Evolutionary conservation across 495 filamentous ascomycete species (phyloP), one percentile per base, ranked within the genome.

Genomic region (Eremomyces bilateralis): DNA sequence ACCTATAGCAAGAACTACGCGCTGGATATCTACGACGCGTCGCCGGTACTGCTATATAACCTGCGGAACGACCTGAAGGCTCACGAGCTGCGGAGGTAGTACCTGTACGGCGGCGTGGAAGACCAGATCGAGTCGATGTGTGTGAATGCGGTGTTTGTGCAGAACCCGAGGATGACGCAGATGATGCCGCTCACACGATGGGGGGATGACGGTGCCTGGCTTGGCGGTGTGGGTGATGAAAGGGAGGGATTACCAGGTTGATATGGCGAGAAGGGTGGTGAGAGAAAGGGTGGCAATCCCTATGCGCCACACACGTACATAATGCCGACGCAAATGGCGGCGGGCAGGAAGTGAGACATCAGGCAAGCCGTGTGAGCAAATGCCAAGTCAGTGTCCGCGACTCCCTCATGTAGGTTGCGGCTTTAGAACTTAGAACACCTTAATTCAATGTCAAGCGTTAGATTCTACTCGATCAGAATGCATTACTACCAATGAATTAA

Each of bases 11-110:
- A 34, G 22, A 51, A 51, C 29, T 44, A 34, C 30, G 24, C 49
- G 2, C 33, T 41, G 6, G 50, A 51, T 21, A 46, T 53, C 27
- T 51, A 51, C 33, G 47, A 45, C 6, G 45, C 48, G 3, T 37
- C 49, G 10, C 48, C 48, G 4, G 35, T 42, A 27, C 41, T 53
- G 21, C 42, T 49, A 43, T 30, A 42, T 27, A 53, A 51, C 36
- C 41, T 53, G 28, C 15, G 27, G 15, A 51, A 47, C 31, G 50
- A 53, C 21, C 35, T 53, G 18, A 34, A 45, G 3, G 42, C 39
- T 15, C 32, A 43, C 16, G 45, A 51, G 42, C 15, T 17, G 18
- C 19, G 10, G 29, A 17, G 18, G 17, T 4, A 19, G 17, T 34
- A 31, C 24, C 32, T 28, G 20, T 34, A 36, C 20, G 39, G 41